phyloP scores from a whole-genome alignment of 208 protist species.

The Giardia muris region DNA sequence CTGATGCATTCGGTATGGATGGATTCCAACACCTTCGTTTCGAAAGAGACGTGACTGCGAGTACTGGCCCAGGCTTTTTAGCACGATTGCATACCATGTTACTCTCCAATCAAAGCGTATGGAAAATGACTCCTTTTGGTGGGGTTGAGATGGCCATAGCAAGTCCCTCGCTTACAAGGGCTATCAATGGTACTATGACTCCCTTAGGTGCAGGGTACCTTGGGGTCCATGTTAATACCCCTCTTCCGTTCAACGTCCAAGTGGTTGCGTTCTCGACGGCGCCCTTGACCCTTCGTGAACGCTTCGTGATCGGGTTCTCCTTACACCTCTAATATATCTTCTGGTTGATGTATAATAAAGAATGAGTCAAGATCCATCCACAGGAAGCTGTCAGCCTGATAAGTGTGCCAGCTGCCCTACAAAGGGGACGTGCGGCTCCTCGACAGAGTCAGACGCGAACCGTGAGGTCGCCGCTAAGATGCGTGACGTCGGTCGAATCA shows the following conservation, averaged over 20 bases:
- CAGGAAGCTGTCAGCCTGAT: not conserved
- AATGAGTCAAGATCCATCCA: not conserved
- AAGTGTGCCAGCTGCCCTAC: constrained; percentile 5
- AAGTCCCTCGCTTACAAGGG: too few relatives aligned
- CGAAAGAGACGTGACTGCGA: too few relatives aligned
- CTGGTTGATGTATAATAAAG: not conserved
- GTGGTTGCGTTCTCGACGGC: not conserved
- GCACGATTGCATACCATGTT: too few relatives aligned
- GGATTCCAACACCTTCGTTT: too few relatives aligned
- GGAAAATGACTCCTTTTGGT: too few relatives aligned
- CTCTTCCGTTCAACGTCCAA: not conserved
- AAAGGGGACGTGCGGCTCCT: constrained; percentile 14
- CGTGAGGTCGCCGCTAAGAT: constrained; percentile 43
- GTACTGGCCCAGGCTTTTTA: too few relatives aligned
- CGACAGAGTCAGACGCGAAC: not conserved
- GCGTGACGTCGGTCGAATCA: constrained; percentile 67
- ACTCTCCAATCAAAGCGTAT: too few relatives aligned
- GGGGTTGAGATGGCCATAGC: too few relatives aligned
- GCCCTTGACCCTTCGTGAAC: not conserved
- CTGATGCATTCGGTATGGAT: too few relatives aligned
- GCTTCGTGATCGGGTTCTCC: not conserved
- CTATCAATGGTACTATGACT: too few relatives aligned
- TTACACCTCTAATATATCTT: not conserved
- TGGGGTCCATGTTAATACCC: not conserved
- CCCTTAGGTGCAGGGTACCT: not conserved